Evolutionary conservation across 169 alveolate genomes (phyloP).

Genomic region (Amoebophrya sp.): DNA sequence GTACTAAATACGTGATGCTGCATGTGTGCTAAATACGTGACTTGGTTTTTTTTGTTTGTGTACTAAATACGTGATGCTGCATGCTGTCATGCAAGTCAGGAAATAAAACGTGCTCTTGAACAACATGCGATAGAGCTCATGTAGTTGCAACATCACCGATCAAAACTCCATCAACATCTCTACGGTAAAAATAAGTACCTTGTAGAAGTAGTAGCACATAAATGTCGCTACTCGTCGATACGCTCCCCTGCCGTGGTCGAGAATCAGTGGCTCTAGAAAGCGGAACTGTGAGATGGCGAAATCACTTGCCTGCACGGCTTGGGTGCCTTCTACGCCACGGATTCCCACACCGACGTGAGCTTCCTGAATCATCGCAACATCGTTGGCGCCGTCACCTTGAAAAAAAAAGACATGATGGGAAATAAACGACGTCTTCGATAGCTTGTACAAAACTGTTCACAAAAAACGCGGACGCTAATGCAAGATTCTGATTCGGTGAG

Average conservation of each 20-base stretch:
- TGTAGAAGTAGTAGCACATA: slow-evolving; percentile 91
- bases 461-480: no score
- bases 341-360: slow-evolving; percentile 97
- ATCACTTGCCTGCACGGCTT: slow-evolving; percentile 72
- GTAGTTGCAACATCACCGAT: no score
- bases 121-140: slow-evolving; percentile 78
- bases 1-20: no score
- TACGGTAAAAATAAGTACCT: slow-evolving; percentile 83
- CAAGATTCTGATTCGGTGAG: no score
- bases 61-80: no score
- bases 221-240: slow-evolving; percentile 60
- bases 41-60: no score
- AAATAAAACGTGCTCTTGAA: slow-evolving; percentile 85
- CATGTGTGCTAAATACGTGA: no score
- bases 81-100: slow-evolving; percentile 71
- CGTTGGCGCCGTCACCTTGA: slow-evolving; percentile 99
- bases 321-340: slow-evolving; percentile 90
- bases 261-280: slow-evolving; percentile 62
- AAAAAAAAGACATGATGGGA: no score
- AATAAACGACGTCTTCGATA: no score
- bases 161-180: slow-evolving; percentile 83
- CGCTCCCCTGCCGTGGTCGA: slow-evolving; percentile 69
- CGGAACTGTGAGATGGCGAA: slow-evolving; percentile 68
- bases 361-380: slow-evolving; percentile 91
- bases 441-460: no score